These are phyloP conservation scores for Yarrowia keelungensis DNA, from an alignment of 805 yeast genomes.

Conservation along the genomic window DNA sequence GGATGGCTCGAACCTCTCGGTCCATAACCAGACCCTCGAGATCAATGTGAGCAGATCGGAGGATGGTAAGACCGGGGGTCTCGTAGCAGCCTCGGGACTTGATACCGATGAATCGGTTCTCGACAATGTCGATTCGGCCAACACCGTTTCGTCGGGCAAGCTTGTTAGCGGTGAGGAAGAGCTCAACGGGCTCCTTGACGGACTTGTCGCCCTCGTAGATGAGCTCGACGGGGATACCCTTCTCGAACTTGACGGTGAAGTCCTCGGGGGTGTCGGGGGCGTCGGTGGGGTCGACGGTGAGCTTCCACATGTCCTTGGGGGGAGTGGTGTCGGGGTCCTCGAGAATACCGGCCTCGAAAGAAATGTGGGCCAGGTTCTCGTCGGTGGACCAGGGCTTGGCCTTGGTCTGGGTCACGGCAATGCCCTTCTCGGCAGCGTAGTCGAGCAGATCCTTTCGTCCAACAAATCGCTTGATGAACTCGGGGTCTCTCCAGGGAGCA, in stretches of 20 bases:
- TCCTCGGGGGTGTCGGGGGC: slow-evolving; percentile 95
- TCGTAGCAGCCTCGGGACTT: slow-evolving; percentile 99
- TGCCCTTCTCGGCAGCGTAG: slow-evolving; percentile 89
- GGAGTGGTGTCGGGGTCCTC: slow-evolving; percentile 99
- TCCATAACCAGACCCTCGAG: slow-evolving; percentile 96
- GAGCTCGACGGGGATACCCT: slow-evolving; percentile 89
- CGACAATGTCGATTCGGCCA: slow-evolving; percentile 98
- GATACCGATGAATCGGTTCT: slow-evolving; percentile 98
- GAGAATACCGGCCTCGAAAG: slow-evolving; percentile 98
- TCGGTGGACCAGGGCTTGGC: slow-evolving; percentile 99
- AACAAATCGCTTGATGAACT: slow-evolving; percentile 90
- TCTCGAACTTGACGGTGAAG: slow-evolving; percentile 77
- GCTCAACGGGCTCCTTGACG: slow-evolving; percentile 87
- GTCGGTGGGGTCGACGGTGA: slow-evolving; percentile 92
- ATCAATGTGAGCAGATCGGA: slow-evolving; percentile 94
- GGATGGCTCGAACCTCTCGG: slow-evolving; percentile 95
- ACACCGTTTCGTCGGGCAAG: slow-evolving; percentile 99
- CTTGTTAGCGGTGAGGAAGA: slow-evolving; percentile 90
- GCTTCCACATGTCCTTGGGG: slow-evolving; percentile 99
- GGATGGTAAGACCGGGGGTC: slow-evolving; percentile 95
- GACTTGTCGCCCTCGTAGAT: slow-evolving; percentile 63
- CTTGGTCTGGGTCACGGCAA: slow-evolving; percentile 96
- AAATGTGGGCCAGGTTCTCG: slow-evolving; percentile 98
- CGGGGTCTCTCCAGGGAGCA: slow-evolving; percentile 99
- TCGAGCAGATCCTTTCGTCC: slow-evolving; percentile 97